Base-by-base conservation (phyloP, 2,329 filamentous ascomycete genomes). In the Tolypocladium pustulatum region DNA sequence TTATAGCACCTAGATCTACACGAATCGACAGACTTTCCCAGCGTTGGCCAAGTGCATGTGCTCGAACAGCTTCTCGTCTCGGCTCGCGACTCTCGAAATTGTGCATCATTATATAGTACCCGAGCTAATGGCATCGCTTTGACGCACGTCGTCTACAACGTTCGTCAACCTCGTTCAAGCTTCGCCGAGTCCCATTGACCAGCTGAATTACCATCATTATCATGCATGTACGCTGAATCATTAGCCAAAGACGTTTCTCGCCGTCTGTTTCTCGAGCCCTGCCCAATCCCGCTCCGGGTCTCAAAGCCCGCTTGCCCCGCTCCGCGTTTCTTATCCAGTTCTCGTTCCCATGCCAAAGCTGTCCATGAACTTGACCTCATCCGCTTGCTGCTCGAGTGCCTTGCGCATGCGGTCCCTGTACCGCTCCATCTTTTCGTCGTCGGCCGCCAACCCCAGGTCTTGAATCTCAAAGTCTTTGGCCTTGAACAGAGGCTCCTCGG, bases 311-410 rank as follows among this genome's bases (percentile, higher is more conserved):
- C 9, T 25, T 38, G 40, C 22, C 17, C 2, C 49, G 25, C 46
- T 15, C 37, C 22, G n/a, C 37, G 25, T 40, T 20, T 52, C 15
- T 27, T 52, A 57, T 36, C 55, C 51, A 27, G 40, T 34, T 2
- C 51, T 41, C 41, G 38, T 60, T n/a, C 59, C 53, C 59, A 58
- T 60, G 36, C 59, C 87, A 65, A 91, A 77, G 32, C 84, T 83
- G 63, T 82, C 82, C 70, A 93, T 82, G 71, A 90, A 91, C 63
- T 86, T 79, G 60, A 89, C 83, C 71, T 94, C 90, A 68, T 91
- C 85, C 12, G 90, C 90, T 73, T 95, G 90, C 63, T 79, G 78
- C 73, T 90, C 84, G 60, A 96, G 74, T 25, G 89, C 90, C 65
- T 80, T 77, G 62, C 89, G 81, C 88, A 96, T 92, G 64, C 77